Conservation (phyloP, 352 stramenopile species). For the Thalassiosira mediterranea region DNA sequence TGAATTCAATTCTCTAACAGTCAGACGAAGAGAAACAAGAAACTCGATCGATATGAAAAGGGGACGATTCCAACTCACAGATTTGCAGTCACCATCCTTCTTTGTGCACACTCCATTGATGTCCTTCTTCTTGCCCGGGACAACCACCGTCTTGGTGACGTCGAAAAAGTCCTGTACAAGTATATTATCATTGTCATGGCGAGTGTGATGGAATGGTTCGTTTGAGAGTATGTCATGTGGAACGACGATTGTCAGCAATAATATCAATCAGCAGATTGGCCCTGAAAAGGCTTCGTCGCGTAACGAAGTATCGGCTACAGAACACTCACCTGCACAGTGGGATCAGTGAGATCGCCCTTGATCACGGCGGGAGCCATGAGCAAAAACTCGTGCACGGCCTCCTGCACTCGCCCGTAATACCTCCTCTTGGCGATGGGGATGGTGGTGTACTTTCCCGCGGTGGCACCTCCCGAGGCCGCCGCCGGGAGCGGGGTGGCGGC, state of each 20-base stretch:
- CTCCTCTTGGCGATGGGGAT: constrained; percentile 82
- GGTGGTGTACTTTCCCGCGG: constrained; percentile 81
- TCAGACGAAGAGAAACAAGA: too few relatives aligned
- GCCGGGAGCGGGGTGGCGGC: neutral
- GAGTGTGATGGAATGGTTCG: too few relatives aligned
- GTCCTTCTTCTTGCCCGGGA: constrained; percentile 69
- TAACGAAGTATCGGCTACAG: too few relatives aligned
- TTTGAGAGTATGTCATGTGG: too few relatives aligned
- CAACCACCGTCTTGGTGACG: constrained; percentile 62
- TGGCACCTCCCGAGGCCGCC: constrained; percentile 53
- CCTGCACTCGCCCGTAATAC: constrained; percentile 81
- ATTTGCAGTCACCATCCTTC: constrained; percentile 76
- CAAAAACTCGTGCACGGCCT: constrained; percentile 81
- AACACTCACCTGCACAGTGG: constrained; percentile 46
- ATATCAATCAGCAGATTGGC: too few relatives aligned
- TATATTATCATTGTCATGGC: too few relatives aligned
- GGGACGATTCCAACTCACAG: too few relatives aligned
- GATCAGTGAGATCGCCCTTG: constrained; percentile 64
- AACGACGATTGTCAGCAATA: too few relatives aligned
- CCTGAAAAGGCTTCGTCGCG: too few relatives aligned
- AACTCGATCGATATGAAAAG: too few relatives aligned
- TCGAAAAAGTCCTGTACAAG: constrained; percentile 74
- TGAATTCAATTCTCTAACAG: too few relatives aligned
- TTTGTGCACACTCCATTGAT: constrained; percentile 82
- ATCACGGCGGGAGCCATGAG: constrained; percentile 72